Percentiles rank a stretch among this genome's conserved stretches.
Evolutionary conservation across 2,329 filamentous ascomycete genomes (phyloP).

Genomic region (Septoria linicola): DNA sequence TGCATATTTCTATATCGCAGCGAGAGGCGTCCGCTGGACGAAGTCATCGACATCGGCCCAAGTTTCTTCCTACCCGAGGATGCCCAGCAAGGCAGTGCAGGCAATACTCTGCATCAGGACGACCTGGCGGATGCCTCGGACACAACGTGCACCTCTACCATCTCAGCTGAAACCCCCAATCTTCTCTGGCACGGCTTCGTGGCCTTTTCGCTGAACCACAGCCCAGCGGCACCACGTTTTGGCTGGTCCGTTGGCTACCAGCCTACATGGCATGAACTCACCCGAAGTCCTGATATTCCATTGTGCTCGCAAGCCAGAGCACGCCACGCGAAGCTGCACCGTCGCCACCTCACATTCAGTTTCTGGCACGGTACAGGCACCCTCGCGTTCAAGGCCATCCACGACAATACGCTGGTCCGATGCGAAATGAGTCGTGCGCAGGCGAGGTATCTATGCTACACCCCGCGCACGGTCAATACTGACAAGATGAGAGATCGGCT

Average conservation of each 20-base stretch:
- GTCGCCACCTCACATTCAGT: neutral
- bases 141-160: conserved; percentile 1
- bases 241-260: conserved; percentile 1
- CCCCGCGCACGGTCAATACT: neutral
- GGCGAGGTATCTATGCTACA: neutral
- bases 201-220: neutral
- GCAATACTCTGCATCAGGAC: neutral
- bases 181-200: conserved; percentile 1
- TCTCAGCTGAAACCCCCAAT: neutral
- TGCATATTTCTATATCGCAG: neutral
- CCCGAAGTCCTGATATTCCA: neutral
- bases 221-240: neutral
- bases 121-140: neutral
- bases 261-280: neutral
- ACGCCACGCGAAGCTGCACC: neutral
- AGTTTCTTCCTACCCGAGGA: neutral
- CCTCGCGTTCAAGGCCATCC: neutral
- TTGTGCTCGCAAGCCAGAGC: neutral
- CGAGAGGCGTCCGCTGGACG: conserved; percentile 2
- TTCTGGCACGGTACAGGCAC: neutral
- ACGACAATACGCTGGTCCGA: neutral
- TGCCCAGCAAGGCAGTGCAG: neutral
- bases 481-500: neutral
- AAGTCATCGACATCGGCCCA: neutral
- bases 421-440: neutral